A percentile compares a stretch with the other conserved stretches of the same genome.
phyloP scores from a whole-genome alignment of 306 rosid genomes.

The Notholithocarpus densiflorus region DNA sequence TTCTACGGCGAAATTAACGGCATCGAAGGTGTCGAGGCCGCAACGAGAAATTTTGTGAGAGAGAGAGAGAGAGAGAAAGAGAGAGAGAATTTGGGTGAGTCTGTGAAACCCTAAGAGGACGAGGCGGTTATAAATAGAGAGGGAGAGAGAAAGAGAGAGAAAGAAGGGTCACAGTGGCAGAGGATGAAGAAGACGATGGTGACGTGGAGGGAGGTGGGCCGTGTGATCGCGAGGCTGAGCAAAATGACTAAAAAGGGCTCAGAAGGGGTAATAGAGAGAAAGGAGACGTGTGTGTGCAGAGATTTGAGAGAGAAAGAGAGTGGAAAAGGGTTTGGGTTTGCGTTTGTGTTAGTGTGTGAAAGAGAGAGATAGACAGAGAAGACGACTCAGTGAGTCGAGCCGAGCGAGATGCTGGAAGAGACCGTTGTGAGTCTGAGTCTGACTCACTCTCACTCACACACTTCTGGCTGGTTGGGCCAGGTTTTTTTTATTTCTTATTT shows the following conservation, averaged over 20 bases:
- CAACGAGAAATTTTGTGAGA: conserved; percentile 1
- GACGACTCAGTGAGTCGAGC: conserved; percentile 37
- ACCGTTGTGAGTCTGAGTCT: conserved; percentile 11
- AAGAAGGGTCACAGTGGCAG: conserved; percentile 23
- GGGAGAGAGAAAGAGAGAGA: conserved; percentile 23
- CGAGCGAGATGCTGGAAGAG: background rate
- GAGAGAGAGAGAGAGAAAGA: background rate
- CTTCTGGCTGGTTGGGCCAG: background rate
- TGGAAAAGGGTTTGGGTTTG: conserved; percentile 13
- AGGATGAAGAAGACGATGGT: conserved; percentile 51
- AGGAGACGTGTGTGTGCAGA: conserved; percentile 20
- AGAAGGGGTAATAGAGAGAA: conserved; percentile 22
- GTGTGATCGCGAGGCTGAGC: conserved; percentile 39
- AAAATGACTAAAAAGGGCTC: conserved; percentile 64
- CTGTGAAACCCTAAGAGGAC: conserved; percentile 56
- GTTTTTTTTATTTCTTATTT: no score
- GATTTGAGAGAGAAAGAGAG: conserved; percentile 14
- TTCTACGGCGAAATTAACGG: conserved; percentile 21
- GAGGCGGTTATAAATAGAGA: conserved; percentile 30
- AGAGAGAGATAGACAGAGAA: conserved; percentile 28
- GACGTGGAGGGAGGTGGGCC: conserved; percentile 62
- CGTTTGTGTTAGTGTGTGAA: conserved; percentile 11
- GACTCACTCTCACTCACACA: background rate
- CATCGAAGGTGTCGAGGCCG: background rate
- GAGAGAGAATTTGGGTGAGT: conserved; percentile 7